phyloP scores from a whole-genome alignment of 352 stramenopile genomes.

The Phytophthora kernoviae region DNA sequence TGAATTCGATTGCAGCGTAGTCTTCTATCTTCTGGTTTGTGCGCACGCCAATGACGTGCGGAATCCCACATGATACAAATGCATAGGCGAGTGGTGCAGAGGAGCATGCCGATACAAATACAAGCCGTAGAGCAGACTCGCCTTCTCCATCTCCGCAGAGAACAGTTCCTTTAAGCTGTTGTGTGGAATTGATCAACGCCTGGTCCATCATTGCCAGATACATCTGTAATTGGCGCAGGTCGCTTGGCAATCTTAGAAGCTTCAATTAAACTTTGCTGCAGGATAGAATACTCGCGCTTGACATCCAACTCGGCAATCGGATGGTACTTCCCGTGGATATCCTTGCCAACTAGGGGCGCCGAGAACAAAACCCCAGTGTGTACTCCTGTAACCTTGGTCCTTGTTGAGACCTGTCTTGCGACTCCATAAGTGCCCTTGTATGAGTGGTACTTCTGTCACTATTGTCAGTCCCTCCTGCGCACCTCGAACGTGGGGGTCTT shows the following conservation, averaged over 20 bases:
- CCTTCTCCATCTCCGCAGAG: conserved; percentile 42
- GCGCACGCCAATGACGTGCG: conserved; percentile 91
- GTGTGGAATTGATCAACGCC: conserved; percentile 59
- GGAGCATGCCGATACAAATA: conserved; percentile 84
- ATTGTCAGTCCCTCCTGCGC: conserved; percentile 30
- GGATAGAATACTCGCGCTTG: conserved; percentile 80
- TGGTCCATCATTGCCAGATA: conserved; percentile 11
- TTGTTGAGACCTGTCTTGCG: conserved; percentile 59
- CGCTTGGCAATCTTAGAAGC: conserved; percentile 69
- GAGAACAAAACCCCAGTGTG: conserved; percentile 94
- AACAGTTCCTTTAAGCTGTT: conserved; percentile 74
- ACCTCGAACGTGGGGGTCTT: conserved; percentile 71
- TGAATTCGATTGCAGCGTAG: conserved; percentile 87
- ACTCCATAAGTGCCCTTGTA: conserved; percentile 23
- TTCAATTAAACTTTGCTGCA: conserved; percentile 80
- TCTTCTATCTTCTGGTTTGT: conserved; percentile 88
- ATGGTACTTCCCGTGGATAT: conserved; percentile 88
- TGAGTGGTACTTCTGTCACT: conserved; percentile 5
- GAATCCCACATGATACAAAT: conserved; percentile 90
- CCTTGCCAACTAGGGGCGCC: conserved; percentile 91
- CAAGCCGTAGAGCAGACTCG: conserved; percentile 63
- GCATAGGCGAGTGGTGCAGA: conserved; percentile 78
- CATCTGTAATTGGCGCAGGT: conserved; percentile 19
- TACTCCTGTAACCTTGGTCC: conserved; percentile 72
- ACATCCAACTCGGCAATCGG: conserved; percentile 90